These are phyloP conservation scores for Cyclocybe cylindracea DNA, from an alignment of 768 basidiomycete species.

Conservation along the genomic window DNA sequence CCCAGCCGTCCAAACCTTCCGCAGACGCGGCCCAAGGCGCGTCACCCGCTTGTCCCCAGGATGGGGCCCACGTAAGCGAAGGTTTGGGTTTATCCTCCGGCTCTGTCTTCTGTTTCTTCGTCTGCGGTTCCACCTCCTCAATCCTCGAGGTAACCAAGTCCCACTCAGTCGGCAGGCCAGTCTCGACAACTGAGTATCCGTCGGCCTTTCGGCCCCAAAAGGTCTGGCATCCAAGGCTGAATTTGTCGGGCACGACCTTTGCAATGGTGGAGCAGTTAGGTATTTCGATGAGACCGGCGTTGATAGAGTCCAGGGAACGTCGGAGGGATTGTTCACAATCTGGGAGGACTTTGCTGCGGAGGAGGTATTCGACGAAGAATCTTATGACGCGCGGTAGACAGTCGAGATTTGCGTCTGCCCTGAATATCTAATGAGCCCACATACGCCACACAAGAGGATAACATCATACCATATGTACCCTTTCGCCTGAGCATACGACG, in stretches of 20 bases:
- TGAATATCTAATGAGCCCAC: constrained; percentile 14
- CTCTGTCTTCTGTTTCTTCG: neutral
- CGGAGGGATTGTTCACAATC: constrained; percentile 48
- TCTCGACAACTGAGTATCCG: constrained; percentile 27
- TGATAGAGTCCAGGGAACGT: constrained; percentile 43
- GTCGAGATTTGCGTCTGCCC: constrained; percentile 42
- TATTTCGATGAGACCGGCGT: constrained; percentile 48
- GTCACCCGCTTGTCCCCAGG: neutral
- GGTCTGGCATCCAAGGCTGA: constrained; percentile 48
- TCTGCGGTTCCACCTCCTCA: constrained; percentile 3
- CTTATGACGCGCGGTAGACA: constrained; percentile 42
- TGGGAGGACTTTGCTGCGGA: constrained; percentile 42
- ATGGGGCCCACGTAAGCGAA: constrained; percentile 2
- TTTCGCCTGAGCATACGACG: constrained; percentile 65
- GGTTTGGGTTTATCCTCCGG: neutral
- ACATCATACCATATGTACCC: constrained; percentile 67
- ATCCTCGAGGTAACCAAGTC: neutral
- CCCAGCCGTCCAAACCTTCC: neutral
- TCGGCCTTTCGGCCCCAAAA: constrained; percentile 52
- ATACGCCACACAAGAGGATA: neutral
- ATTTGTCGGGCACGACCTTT: constrained; percentile 47
- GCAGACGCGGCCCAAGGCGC: neutral
- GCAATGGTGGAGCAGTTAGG: constrained; percentile 48
- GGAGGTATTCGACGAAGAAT: constrained; percentile 47
- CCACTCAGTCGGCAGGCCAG: constrained; percentile 4